Evolutionary conservation across 148 eudicot genomes (phyloP).

Genomic region (Diospyros lotus): DNA sequence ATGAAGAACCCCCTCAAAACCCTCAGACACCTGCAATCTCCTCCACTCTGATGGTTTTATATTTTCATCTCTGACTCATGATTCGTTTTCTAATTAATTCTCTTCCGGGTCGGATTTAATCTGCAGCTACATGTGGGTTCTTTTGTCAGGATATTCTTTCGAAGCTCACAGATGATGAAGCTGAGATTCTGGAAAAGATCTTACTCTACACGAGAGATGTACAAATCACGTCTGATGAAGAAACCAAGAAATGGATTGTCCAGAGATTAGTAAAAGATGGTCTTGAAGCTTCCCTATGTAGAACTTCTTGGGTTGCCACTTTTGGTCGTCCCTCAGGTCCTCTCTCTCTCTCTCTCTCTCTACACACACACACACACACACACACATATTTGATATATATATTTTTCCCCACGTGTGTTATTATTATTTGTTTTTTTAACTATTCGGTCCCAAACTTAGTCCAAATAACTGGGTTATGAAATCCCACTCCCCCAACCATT

Average conservation of each 20-base stretch:
- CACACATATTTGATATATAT: not conserved
- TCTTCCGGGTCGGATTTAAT: not conserved
- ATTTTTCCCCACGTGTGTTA: not conserved
- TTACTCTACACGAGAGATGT: constrained; percentile 28
- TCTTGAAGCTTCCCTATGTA: constrained; percentile 41
- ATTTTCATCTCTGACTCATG: not conserved
- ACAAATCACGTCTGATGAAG: constrained; percentile 11
- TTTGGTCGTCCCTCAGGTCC: constrained; percentile 47
- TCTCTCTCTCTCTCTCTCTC: constrained; percentile 1
- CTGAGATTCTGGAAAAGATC: constrained; percentile 24
- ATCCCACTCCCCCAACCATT: too few relatives aligned
- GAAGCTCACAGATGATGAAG: constrained; percentile 34
- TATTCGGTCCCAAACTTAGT: too few relatives aligned
- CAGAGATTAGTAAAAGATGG: constrained; percentile 37
- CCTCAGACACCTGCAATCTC: constrained; percentile 9
- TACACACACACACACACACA: too few relatives aligned
- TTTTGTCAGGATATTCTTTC: constrained; percentile 30
- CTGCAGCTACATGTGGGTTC: not conserved
- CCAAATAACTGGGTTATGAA: too few relatives aligned
- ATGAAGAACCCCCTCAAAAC: not conserved
- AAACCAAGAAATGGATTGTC: constrained; percentile 35
- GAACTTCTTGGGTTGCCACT: constrained; percentile 41
- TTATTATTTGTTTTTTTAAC: not conserved
- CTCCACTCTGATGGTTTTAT: constrained; percentile 25
- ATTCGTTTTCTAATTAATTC: not conserved